phyloP scores from a whole-genome alignment of 345 rosid species.

The Pugionium cornutum region DNA sequence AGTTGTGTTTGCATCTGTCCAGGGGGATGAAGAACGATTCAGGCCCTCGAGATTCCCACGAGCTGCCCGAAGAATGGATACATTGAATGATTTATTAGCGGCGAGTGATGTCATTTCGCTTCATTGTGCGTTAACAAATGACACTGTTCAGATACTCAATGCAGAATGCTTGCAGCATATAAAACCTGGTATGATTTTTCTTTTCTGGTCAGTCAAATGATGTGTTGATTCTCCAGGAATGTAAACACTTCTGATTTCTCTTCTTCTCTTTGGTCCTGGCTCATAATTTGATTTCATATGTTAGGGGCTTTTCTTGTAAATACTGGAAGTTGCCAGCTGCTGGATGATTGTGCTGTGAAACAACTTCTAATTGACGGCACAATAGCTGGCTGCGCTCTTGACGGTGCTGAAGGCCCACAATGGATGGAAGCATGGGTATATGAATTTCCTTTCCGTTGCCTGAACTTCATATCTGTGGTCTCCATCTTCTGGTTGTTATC shows the following conservation, averaged over 20 bases:
- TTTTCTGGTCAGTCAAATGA: neutral
- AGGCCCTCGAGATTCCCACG: constrained; percentile 72
- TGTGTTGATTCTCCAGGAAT: constrained; percentile 7
- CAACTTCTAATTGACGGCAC: constrained; percentile 94
- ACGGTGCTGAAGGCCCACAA: constrained; percentile 98
- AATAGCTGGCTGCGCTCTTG: constrained; percentile 95
- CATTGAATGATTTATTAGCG: constrained; percentile 89
- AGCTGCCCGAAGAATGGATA: constrained; percentile 97
- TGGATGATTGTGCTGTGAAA: constrained; percentile 93
- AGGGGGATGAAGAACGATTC: constrained; percentile 68
- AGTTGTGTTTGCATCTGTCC: constrained; percentile 30
- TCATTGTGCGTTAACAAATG: constrained; percentile 83
- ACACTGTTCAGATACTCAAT: constrained; percentile 88
- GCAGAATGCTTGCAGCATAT: constrained; percentile 96
- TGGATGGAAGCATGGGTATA: constrained; percentile 99
- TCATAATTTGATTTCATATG: constrained; percentile 3
- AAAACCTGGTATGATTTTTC: constrained; percentile 69
- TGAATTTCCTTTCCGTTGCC: constrained; percentile 20
- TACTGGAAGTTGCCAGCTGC: constrained; percentile 90
- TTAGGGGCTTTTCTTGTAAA: constrained; percentile 97
- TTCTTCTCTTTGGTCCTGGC: neutral
- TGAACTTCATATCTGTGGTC: neutral
- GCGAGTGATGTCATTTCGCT: constrained; percentile 96
- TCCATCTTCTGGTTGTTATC: constrained; percentile 1
- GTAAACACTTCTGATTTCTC: constrained; percentile 9